Evolutionary conservation across 768 basidiomycete genomes (phyloP).

Genomic region (Ramaria sp.): DNA sequence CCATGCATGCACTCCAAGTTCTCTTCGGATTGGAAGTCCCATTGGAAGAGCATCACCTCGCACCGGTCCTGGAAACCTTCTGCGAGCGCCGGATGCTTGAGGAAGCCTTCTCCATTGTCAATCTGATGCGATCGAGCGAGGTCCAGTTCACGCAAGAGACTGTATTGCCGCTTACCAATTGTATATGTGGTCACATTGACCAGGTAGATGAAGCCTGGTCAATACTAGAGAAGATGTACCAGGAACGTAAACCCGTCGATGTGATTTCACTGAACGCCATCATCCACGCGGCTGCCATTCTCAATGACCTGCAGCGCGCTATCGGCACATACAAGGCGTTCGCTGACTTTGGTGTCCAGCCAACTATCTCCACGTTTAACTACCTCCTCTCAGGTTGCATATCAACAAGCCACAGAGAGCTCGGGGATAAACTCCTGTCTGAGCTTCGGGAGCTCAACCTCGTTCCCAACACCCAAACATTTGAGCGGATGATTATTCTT

Average conservation of each 20-base stretch:
- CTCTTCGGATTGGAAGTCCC: slow-evolving; percentile 38
- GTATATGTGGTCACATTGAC: slow-evolving; percentile 37
- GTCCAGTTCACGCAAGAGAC: slow-evolving; percentile 43
- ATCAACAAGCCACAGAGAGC: slow-evolving; percentile 42
- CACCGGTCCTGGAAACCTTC: slow-evolving; percentile 68
- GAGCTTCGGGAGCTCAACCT: slow-evolving; percentile 55
- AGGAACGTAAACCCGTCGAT: slow-evolving; percentile 42
- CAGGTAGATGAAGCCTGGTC: slow-evolving; percentile 55
- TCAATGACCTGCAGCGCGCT: slow-evolving; percentile 65
- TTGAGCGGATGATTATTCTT: slow-evolving; percentile 55
- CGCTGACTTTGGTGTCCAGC: slow-evolving; percentile 40
- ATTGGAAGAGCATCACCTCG: slow-evolving; percentile 64
- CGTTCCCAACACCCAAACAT: slow-evolving; percentile 48
- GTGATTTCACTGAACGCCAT: slow-evolving; percentile 54
- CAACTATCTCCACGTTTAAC: slow-evolving; percentile 60
- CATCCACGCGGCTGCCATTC: slow-evolving; percentile 47
- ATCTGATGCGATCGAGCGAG: slow-evolving; percentile 45
- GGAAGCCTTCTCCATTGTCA: slow-evolving; percentile 51
- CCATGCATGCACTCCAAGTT: slow-evolving; percentile 49
- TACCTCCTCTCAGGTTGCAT: slow-evolving; percentile 57
- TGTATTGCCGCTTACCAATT: slow-evolving; percentile 39
- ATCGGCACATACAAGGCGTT: slow-evolving; percentile 66
- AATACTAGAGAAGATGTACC: slow-evolving; percentile 48
- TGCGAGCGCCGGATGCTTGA: slow-evolving; percentile 44
- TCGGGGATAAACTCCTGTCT: slow-evolving; percentile 55